Evolutionary conservation across 108 stramenopile genomes (phyloP).

Genomic region (Chaetoceros muelleri): DNA sequence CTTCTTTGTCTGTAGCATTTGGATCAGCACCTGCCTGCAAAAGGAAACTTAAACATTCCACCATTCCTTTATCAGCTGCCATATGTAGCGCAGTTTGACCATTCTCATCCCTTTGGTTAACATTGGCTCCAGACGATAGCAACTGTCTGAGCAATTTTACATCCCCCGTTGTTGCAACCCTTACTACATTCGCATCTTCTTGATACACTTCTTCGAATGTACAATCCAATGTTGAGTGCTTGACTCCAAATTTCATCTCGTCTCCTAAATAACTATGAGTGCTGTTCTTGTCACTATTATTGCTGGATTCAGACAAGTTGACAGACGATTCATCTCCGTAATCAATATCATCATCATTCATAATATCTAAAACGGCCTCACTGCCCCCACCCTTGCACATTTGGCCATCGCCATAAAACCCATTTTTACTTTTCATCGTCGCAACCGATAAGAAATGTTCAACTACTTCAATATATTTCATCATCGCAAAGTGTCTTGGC

Average conservation of each 20-base stretch:
- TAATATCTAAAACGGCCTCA: constrained; percentile 39
- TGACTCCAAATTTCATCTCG: too few relatives aligned
- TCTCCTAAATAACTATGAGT: too few relatives aligned
- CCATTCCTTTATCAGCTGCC: constrained; percentile 55
- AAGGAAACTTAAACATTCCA: constrained; percentile 45
- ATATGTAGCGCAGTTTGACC: constrained; percentile 75
- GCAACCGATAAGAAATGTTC: constrained; percentile 35
- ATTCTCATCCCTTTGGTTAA: constrained; percentile 38
- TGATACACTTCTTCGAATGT: neutral
- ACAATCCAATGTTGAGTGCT: constrained; percentile 9
- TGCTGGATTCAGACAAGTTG: too few relatives aligned
- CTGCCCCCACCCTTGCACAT: constrained; percentile 15
- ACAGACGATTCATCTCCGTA: constrained; percentile 12
- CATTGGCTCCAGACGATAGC: constrained; percentile 19
- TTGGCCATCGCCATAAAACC: too few relatives aligned
- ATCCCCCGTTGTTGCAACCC: constrained; percentile 37
- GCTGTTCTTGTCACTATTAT: too few relatives aligned
- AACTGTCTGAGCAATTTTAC: constrained; percentile 12
- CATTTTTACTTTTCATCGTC: too few relatives aligned
- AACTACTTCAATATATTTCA: constrained; percentile 55
- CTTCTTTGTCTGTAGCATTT: constrained; percentile 56
- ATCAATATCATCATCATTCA: constrained; percentile 23
- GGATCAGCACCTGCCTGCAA: constrained; percentile 54
- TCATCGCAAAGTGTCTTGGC: constrained; percentile 29
- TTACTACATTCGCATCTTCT: constrained; percentile 20